Conservation (phyloP, 352 stramenopile species). For the Pythium rishiriense region DNA sequence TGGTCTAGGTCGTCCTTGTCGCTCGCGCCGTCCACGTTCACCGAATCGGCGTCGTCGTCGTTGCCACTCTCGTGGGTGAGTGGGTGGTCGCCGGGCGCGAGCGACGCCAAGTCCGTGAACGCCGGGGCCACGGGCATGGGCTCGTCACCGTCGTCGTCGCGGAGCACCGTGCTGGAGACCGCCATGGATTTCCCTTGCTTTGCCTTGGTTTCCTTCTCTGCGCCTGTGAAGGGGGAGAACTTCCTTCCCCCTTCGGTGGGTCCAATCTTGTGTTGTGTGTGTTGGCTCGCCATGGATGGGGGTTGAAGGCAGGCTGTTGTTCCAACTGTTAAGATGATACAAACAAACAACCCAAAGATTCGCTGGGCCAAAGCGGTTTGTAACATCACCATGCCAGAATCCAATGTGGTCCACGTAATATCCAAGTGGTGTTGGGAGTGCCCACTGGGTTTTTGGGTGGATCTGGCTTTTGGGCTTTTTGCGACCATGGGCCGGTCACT, state of each 20-base stretch:
- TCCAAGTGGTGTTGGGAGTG: background rate
- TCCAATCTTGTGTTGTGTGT: constrained; percentile 3
- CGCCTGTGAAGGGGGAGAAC: background rate
- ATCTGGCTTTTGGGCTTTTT: background rate
- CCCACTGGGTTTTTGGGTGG: constrained; percentile 29
- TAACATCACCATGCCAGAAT: constrained; percentile 8
- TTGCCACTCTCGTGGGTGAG: constrained; percentile 10
- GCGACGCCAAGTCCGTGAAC: constrained; percentile 8
- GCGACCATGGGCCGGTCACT: background rate
- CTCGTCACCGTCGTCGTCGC: constrained; percentile 19
- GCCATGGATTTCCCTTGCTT: constrained; percentile 15
- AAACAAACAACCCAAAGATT: background rate
- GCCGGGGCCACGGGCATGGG: background rate
- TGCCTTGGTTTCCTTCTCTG: constrained; percentile 2
- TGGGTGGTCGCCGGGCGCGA: constrained; percentile 8
- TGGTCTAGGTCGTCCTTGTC: constrained; percentile 24
- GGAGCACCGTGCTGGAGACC: constrained; percentile 15
- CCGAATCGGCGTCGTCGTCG: constrained; percentile 23
- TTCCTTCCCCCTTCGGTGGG: background rate
- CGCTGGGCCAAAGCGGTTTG: background rate
- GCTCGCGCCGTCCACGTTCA: constrained; percentile 20
- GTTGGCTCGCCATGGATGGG: background rate
- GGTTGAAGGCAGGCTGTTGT: constrained; percentile 16
- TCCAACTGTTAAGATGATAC: constrained; percentile 14
- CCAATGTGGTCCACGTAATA: constrained; percentile 15